Base-by-base conservation (phyloP, 371 early-diverging fungal genomes). In the Mortierella sp. region DNA sequence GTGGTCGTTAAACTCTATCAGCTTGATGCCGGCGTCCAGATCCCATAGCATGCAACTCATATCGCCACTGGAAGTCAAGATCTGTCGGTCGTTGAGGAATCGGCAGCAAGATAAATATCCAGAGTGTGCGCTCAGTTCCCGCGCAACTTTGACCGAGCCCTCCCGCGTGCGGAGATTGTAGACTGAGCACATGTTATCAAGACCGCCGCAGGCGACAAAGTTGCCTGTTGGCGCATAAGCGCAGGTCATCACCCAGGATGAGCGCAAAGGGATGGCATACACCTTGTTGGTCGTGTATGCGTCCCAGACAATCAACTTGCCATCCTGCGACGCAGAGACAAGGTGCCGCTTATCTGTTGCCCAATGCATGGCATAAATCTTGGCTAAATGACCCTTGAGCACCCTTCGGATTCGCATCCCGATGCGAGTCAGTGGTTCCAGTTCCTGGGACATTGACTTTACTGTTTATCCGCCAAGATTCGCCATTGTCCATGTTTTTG, bases 351-450 rank as follows among this genome's bases (percentile, higher is more conserved):
- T 93, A 83, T 97, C 97, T 18, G 86, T 84, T 1, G 95, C 95
- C 99, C 99, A 99, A 78, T 97, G 95, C 98, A 99, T 97, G 27
- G 98, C 96, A 80, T 99, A 99, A 70, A 99, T 96, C 81, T 99
- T 99, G 45, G 98, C 98, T 48, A 97, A 82, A 81, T 99, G 99
- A 27, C 99, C 99, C 85, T 97, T 98, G 41, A 99, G 86, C 19
- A 95, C 97, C 53, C 98, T 88, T 48, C 96, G 93, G 62, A 96
- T 95, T 73, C 95, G 95, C 94, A 97, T 96, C 38, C 87, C 88
- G 56, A 96, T 86, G 46, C 95, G 86, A 23, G 97, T 97, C 60
- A 98, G 81, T 13, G 93, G 86, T 66, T 94, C 90, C 31, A 90
- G 69, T 41, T 87, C 83, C 65, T 83, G 81, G 18, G 89, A 84